These are phyloP conservation scores for Setaria viridis DNA, from an alignment of 202 grass and related monocot genomes.

Conservation along the genomic window DNA sequence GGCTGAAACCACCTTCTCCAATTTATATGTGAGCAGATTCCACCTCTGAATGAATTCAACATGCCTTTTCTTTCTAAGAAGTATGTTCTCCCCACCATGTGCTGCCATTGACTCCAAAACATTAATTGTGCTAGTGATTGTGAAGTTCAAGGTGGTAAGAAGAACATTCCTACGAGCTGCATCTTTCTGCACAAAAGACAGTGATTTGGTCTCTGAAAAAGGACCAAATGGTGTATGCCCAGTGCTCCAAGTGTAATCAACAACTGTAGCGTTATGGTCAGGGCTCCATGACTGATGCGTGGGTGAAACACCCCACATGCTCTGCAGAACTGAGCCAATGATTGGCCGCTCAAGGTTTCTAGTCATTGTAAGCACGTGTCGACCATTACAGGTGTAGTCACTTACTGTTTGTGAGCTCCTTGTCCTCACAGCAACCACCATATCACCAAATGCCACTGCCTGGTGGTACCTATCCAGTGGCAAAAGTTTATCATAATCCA, in stretches of 20 bases:
- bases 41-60: conserved; percentile 94
- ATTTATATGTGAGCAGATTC: conserved; percentile 86
- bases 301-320: conserved; percentile 91
- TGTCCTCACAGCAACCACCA: conserved; percentile 92
- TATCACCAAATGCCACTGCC: conserved; percentile 81
- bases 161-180: conserved; percentile 90
- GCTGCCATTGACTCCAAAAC: conserved; percentile 75
- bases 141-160: conserved; percentile 84
- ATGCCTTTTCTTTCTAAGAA: conserved; percentile 82
- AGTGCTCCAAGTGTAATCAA: conserved; percentile 94
- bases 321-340: conserved; percentile 83
- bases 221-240: conserved; percentile 95
- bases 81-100: conserved; percentile 82
- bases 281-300: conserved; percentile 84
- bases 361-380: conserved; percentile 78
- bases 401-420: conserved; percentile 91
- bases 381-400: conserved; percentile 95
- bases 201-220: conserved; percentile 78
- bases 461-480: conserved; percentile 88
- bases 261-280: conserved; percentile 66
- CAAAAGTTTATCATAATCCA: conserved; percentile 84
- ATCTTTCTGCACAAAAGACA: conserved; percentile 96
- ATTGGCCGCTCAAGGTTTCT: conserved; percentile 82
- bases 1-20: conserved; percentile 90
- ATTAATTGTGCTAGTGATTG: conserved; percentile 71